These are phyloP conservation scores for Geranium rotundifolium DNA, from an alignment of 345 rosid genomes.

Conservation along the genomic window DNA sequence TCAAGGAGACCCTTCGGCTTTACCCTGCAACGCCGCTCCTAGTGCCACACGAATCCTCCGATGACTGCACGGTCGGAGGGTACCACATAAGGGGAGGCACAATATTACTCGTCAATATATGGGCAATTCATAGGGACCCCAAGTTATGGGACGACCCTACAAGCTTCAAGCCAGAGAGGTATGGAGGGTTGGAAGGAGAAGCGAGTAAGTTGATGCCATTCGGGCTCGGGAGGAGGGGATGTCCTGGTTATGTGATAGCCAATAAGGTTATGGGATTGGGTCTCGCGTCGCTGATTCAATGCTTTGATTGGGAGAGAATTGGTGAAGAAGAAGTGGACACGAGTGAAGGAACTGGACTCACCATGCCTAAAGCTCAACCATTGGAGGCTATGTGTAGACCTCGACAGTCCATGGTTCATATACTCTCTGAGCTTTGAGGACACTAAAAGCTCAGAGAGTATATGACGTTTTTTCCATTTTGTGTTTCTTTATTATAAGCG, in stretches of 20 bases:
- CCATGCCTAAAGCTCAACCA: background rate
- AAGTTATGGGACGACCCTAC: conserved; percentile 16
- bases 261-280: conserved; percentile 8
- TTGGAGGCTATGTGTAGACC: conserved; percentile 7
- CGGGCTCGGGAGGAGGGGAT: conserved; percentile 21
- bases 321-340: conserved; percentile 1
- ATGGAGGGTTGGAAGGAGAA: background rate
- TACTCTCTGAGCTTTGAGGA: too few relatives aligned
- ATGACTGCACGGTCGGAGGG: too few relatives aligned
- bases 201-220: conserved; percentile 16
- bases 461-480: too few relatives aligned
- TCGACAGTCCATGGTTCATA: too few relatives aligned
- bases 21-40: too few relatives aligned
- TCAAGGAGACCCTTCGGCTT: too few relatives aligned
- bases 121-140: conserved; percentile 22
- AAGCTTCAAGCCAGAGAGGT: conserved; percentile 14
- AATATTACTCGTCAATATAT: too few relatives aligned
- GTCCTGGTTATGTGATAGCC: conserved; percentile 17
- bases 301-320: conserved; percentile 18
- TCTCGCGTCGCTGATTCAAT: conserved; percentile 16
- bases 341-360: background rate
- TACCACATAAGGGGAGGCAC: too few relatives aligned
- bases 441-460: too few relatives aligned
- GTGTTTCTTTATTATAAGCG: too few relatives aligned
- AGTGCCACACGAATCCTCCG: too few relatives aligned